These are phyloP conservation scores for Saturnispora saitoi DNA, from an alignment of 805 yeast species.

Conservation along the genomic window DNA sequence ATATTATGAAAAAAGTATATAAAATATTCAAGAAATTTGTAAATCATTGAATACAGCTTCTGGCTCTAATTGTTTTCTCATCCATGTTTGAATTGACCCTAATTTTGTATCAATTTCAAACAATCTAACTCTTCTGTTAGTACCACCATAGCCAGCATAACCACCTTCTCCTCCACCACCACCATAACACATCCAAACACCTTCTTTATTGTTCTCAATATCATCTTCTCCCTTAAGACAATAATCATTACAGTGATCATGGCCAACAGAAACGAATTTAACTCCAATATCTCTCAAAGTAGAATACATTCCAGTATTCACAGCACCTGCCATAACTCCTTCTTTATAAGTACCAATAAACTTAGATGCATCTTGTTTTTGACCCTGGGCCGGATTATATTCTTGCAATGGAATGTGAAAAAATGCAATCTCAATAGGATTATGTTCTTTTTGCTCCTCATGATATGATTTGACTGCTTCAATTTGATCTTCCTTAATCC, in stretches of 20 bases:
- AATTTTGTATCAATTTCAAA: conserved; percentile 53
- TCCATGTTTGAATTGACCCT: conserved; percentile 57
- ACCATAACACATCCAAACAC: conserved; percentile 81
- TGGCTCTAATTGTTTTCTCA: conserved; percentile 55
- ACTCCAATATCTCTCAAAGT: conserved; percentile 61
- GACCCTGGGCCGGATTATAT: conserved; percentile 28
- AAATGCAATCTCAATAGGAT: conserved; percentile 68
- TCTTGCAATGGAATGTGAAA: conserved; percentile 94
- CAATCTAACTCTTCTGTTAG: conserved; percentile 66
- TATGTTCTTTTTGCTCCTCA: conserved; percentile 21
- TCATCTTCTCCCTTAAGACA: conserved; percentile 50
- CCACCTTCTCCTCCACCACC: conserved; percentile 96
- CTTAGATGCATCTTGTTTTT: conserved; percentile 8
- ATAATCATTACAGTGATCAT: conserved; percentile 92
- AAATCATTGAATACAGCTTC: conserved; percentile 14
- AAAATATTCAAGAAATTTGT: neutral
- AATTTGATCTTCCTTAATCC: conserved; percentile 41
- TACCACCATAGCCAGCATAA: conserved; percentile 88
- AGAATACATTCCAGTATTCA: conserved; percentile 59
- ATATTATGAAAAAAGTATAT: neutral
- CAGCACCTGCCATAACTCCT: conserved; percentile 67
- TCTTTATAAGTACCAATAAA: conserved; percentile 63
- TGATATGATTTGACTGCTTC: conserved; percentile 13
- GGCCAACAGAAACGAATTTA: conserved; percentile 73
- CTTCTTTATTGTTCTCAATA: conserved; percentile 28